Base-by-base conservation (phyloP, 331 rosid species). In the Rosa hybrid region DNA sequence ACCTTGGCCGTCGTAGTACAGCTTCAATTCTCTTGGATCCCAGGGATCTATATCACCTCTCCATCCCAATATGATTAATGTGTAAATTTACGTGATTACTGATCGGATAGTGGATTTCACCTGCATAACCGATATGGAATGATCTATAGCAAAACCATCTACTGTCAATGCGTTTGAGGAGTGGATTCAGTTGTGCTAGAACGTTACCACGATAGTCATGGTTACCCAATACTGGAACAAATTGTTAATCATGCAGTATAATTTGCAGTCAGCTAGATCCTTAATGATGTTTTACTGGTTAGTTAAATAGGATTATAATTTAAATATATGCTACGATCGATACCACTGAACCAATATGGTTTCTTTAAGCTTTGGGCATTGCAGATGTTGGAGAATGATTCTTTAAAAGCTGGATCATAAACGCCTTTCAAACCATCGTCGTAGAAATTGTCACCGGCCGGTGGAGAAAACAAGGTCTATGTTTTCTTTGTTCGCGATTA, bases 391-490 rank as follows among this genome's bases (percentile, higher is more conserved):
- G 86, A 75, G 71, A 90, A 92, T 16, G 98, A 92, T 16, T 83
- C 87, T 4, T 82, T 77, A 69, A 92, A 94, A 50, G 92, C 92
- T 21, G 91, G 79, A 75, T 94, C 97, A 56, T 83, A 53, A 11
- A 45, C 46, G 84, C 89, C 92, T 75, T 62, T 75, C 27, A 94
- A 76, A 0, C 97, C 98, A 74, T 89, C 84, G 0, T 90, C 90
- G 30, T 94, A 92, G 77, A 94, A 94, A 41, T 94, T 94, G 81
- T 94, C 97, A 0, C 98, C 98, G 0, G 97, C 98, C 98, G 0
- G 97, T 87, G 10, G 91, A 90, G 56, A 92, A 86, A 54, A 92
- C 90, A 65, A 90, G 88, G 48, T 89, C 93, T 51, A 88, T 82
- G 72, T 94, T 77, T 53, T 86, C 50, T 65, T 83, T 86, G 67